Base-by-base conservation (phyloP, 2,329 filamentous ascomycete species). In the Alternaria sp. region DNA sequence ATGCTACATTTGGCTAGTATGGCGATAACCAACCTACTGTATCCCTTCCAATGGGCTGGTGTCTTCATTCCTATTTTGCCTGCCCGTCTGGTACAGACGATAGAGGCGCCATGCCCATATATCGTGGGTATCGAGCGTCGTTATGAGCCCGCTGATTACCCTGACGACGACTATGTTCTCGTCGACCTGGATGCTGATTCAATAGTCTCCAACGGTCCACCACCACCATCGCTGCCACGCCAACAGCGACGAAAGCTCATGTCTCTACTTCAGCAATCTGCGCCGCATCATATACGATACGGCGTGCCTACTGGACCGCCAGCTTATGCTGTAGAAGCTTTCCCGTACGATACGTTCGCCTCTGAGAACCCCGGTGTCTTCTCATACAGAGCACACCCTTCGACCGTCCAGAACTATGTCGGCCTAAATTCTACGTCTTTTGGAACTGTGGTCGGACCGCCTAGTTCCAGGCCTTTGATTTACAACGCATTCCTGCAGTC, bases 101-200 rank as follows among this genome's bases (percentile, higher is more conserved):
- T 99, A 18, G 95, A 98, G 71, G 94, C 94, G 1, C 94, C 94
- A 3, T 98, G 95, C 70, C 95, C 95, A 0, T 99, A 98, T 72
- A 97, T 99, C 67, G 93, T 98, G 43, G 95, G 95, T 49, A 92
- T 99, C 59, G 95, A 99, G 80, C 88, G 94, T 67, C 88, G 94
- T 58, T 98, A 98, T 75, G 92, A 96, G 70, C 88, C 88, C 58
- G 87, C 93, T 47, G 90, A 93, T 68, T 86, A 98, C 42, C 95
- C 95, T 0, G 93, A 97, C 7, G 95, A 98, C 71, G 95, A 98
- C 74, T 98, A 94, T 76, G 94, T 98, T 18, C 84, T 98, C 16
- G 93, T 98, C 36, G 95, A 99, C 78, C 83, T 99, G 52, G 95
- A 99, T 78, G 89, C 91, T 76, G 92, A 99, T 78, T 89, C 89